These are phyloP conservation scores for Hymenoscyphus occultus DNA, from an alignment of 2,329 filamentous ascomycete genomes.

Conservation along the genomic window DNA sequence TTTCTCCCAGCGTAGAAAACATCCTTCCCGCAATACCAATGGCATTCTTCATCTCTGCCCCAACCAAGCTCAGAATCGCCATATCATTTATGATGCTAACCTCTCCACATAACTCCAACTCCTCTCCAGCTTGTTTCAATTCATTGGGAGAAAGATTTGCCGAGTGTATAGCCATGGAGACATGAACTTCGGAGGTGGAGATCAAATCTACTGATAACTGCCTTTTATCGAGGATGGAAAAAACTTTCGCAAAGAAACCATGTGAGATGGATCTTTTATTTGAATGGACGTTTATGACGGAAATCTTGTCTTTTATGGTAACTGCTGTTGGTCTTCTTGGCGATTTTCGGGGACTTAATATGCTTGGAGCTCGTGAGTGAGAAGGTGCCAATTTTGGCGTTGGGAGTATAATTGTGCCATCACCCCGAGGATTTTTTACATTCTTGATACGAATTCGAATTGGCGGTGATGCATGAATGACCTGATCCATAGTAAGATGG, in stretches of 20 bases:
- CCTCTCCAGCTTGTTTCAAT: slow-evolving; percentile 65
- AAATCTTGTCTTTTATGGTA: slow-evolving; percentile 95
- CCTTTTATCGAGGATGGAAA: slow-evolving; percentile 83
- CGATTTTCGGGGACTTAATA: slow-evolving; percentile 48
- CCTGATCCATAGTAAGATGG: slow-evolving; percentile 97
- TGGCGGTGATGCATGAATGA: slow-evolving; percentile 72
- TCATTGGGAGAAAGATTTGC: slow-evolving; percentile 62
- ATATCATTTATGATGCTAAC: slow-evolving; percentile 89
- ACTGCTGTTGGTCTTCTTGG: slow-evolving; percentile 82
- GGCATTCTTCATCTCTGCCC: slow-evolving; percentile 98
- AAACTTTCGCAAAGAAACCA: slow-evolving; percentile 92
- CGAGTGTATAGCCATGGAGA: slow-evolving; percentile 93
- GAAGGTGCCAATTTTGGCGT: slow-evolving; percentile 53
- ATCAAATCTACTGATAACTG: slow-evolving; percentile 92
- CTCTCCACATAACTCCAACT: slow-evolving; percentile 77
- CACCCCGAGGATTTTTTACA: slow-evolving; percentile 78
- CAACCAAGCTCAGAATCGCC: slow-evolving; percentile 93
- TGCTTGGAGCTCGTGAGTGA: slow-evolving; percentile 45
- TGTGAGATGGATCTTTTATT: slow-evolving; percentile 96
- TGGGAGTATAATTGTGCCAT: slow-evolving; percentile 79
- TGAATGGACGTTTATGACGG: slow-evolving; percentile 95
- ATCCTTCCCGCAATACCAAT: slow-evolving; percentile 87
- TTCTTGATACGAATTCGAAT: slow-evolving; percentile 91
- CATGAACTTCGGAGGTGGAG: slow-evolving; percentile 93
- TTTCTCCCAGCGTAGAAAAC: slow-evolving; percentile 91